These are phyloP conservation scores for Nicotiana obtusifolia DNA, from an alignment of 257 asterid species.

Conservation along the genomic window DNA sequence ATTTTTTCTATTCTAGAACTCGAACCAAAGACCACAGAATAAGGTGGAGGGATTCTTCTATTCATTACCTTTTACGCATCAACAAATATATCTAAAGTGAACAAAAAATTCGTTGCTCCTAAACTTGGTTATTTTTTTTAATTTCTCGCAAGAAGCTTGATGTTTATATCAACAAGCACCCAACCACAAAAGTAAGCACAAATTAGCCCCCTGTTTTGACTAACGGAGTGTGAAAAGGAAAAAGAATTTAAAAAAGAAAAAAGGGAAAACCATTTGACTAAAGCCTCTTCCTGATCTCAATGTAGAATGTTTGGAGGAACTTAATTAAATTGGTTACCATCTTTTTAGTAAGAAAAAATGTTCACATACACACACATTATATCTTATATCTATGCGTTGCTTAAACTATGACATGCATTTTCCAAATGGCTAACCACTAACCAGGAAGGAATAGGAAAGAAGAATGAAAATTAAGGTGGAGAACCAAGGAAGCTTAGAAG, in stretches of 20 bases:
- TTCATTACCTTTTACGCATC: too few relatives aligned
- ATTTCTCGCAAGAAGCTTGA: background rate
- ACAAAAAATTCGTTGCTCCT: background rate
- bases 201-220: background rate
- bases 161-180: background rate
- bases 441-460: background rate
- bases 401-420: background rate
- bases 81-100: background rate
- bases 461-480: background rate
- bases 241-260: too few relatives aligned
- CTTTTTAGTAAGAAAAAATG: background rate
- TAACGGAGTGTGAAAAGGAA: background rate
- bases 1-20: too few relatives aligned
- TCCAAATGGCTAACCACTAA: background rate
- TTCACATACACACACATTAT: background rate
- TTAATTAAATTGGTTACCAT: background rate
- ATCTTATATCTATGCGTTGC: background rate
- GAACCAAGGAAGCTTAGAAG: too few relatives aligned
- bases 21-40: fast-evolving
- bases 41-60: too few relatives aligned
- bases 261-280: background rate
- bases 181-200: background rate
- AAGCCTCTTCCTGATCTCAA: background rate
- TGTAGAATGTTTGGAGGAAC: background rate
- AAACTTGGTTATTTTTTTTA: background rate